Percentiles rank a stretch among this genome's conserved stretches.
Evolutionary conservation across 2,329 filamentous ascomycete species (phyloP).

Genomic region (Furcasterigmium sp.): DNA sequence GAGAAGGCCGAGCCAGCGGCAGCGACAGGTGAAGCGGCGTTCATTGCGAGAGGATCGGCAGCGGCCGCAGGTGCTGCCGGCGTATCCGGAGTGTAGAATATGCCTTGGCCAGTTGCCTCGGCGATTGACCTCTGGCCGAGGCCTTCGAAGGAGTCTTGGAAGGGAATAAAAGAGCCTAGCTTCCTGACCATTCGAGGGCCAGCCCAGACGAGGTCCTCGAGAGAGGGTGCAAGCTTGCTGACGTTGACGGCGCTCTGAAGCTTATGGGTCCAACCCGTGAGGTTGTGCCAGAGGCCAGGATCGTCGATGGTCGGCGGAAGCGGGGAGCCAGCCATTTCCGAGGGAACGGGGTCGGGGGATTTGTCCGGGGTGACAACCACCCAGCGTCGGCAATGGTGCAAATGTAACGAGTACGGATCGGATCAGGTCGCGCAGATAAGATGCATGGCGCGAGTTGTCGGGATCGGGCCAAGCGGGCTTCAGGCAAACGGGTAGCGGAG

Average conservation of each 20-base stretch:
- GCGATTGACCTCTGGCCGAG: neutral
- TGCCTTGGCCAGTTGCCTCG: neutral
- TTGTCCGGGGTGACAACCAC: no score
- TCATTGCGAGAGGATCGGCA: conserved; percentile 14
- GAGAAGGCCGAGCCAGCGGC: conserved; percentile 38
- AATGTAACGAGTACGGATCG: no score
- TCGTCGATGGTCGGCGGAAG: conserved; percentile 22
- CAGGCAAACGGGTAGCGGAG: no score
- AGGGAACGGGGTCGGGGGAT: no score
- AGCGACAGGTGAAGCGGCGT: conserved; percentile 3
- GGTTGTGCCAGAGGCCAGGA: conserved; percentile 43
- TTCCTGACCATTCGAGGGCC: conserved; percentile 67
- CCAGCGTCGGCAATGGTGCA: no score
- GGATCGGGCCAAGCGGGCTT: no score
- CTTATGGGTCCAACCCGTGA: conserved; percentile 49
- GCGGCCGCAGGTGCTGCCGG: conserved; percentile 16
- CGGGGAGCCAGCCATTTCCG: neutral
- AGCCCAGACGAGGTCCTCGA: conserved; percentile 64
- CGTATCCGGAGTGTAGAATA: conserved; percentile 7
- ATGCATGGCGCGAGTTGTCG: no score
- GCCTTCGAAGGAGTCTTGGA: neutral
- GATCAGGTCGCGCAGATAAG: no score
- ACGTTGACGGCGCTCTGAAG: conserved; percentile 43
- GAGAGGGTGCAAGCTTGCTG: conserved; percentile 55
- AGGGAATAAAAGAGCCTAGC: conserved; percentile 52